Evolutionary conservation across 192 early-diverging fungal genomes (phyloP).

Genomic region (Tieghemiomyces parasiticus): DNA sequence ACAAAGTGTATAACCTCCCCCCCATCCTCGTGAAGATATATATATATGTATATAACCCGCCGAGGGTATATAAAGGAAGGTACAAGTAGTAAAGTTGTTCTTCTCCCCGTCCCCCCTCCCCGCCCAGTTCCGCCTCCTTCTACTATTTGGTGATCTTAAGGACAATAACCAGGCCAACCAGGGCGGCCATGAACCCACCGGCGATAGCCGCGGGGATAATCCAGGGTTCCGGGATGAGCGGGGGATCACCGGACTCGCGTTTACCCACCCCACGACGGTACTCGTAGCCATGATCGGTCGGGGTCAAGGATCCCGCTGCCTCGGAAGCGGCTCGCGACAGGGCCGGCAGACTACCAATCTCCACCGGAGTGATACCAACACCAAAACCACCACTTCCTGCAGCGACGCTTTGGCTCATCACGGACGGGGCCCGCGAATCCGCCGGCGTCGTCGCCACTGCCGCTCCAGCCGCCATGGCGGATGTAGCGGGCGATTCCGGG

Average conservation of each 20-base stretch:
- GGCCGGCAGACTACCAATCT: constrained; percentile 12
- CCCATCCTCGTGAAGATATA: no score
- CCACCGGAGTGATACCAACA: not conserved
- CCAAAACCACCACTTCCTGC: not conserved
- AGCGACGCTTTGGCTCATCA: not conserved
- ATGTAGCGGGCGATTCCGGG: constrained; percentile 14
- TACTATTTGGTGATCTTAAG: constrained; percentile 24
- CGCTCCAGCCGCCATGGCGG: not conserved
- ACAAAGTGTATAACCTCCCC: no score
- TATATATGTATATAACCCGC: no score
- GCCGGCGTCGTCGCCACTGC: not conserved
- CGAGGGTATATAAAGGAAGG: no score
- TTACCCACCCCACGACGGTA: no score
- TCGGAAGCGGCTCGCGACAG: not conserved
- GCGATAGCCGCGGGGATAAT: constrained; percentile 29
- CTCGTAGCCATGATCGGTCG: no score
- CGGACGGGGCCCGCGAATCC: not conserved
- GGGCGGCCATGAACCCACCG: constrained; percentile 30
- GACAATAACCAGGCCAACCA: constrained; percentile 29
- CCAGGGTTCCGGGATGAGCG: constrained; percentile 25
- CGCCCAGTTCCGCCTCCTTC: not conserved
- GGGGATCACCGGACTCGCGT: constrained; percentile 1
- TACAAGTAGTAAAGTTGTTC: no score
- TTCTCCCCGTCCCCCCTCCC: no score
- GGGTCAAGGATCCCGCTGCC: no score